These are phyloP conservation scores for Rhodotorula paludigena DNA, from an alignment of 768 basidiomycete genomes.

Conservation along the genomic window DNA sequence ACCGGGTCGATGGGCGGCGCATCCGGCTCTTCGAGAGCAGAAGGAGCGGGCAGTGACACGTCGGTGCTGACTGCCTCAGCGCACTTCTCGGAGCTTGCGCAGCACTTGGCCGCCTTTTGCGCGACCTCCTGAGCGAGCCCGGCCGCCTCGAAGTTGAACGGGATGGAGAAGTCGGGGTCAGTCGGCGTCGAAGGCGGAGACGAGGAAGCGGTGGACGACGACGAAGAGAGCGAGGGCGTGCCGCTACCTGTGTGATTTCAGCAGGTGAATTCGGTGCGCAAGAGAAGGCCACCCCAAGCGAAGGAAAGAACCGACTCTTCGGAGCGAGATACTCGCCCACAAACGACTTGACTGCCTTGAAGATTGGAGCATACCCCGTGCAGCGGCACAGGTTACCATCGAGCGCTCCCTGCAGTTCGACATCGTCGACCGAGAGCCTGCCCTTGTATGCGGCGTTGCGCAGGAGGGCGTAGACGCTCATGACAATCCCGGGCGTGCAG, in stretches of 20 bases:
- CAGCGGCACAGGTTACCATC: constrained; percentile 43
- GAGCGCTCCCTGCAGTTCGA: constrained; percentile 39
- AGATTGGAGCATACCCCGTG: constrained; percentile 42
- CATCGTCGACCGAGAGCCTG: constrained; percentile 17
- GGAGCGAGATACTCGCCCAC: constrained; percentile 33
- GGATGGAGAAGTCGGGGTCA: constrained; percentile 30
- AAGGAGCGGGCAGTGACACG: constrained; percentile 16
- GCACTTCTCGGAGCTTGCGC: not conserved
- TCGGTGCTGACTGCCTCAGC: constrained; percentile 15
- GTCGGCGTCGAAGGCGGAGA: not conserved
- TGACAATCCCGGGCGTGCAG: constrained; percentile 42
- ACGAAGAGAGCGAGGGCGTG: not conserved
- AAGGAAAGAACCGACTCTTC: not conserved
- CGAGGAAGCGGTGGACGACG: not conserved
- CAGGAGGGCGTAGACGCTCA: constrained; percentile 39
- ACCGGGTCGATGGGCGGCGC: constrained; percentile 17
- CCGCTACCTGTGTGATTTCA: not conserved
- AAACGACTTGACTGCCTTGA: constrained; percentile 42
- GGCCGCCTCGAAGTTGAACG: constrained; percentile 27
- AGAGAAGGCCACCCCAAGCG: not conserved
- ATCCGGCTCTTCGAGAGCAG: not conserved
- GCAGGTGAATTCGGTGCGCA: not conserved
- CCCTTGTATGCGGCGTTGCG: constrained; percentile 23
- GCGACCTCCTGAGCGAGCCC: constrained; percentile 2
- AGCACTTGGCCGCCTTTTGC: constrained; percentile 1